These are phyloP conservation scores for Metarhizium robertsii DNA, from an alignment of 2,329 filamentous ascomycete genomes.

Conservation along the genomic window DNA sequence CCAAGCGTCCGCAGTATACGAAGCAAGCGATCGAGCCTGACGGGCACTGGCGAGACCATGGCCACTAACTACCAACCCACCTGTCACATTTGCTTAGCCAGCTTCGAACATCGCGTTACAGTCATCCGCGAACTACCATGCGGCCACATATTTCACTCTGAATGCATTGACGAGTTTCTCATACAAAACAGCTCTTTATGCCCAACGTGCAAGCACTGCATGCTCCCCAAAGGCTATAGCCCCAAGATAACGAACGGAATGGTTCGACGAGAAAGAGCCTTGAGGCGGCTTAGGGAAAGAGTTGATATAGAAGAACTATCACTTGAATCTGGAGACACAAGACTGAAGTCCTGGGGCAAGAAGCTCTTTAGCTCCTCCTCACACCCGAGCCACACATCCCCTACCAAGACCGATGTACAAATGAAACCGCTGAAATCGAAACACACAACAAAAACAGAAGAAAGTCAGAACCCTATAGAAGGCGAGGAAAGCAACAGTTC, in stretches of 20 bases:
- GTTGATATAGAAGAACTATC: constrained; percentile 32
- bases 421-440: constrained; percentile 15
- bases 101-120: constrained; percentile 60
- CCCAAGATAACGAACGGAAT: constrained; percentile 73
- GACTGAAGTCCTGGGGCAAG: constrained; percentile 26
- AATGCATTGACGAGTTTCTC: constrained; percentile 83
- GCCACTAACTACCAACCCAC: constrained; percentile 62
- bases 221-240: constrained; percentile 60
- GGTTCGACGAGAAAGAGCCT: constrained; percentile 69
- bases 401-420: constrained; percentile 13
- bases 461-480: constrained; percentile 1
- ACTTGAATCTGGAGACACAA: constrained; percentile 22
- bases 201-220: constrained; percentile 79
- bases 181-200: constrained; percentile 74
- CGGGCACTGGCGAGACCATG: constrained; percentile 24
- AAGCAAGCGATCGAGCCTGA: constrained; percentile 29
- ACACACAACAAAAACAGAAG: neutral
- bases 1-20: constrained; percentile 19
- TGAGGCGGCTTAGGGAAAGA: constrained; percentile 50
- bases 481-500: neutral
- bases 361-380: constrained; percentile 22
- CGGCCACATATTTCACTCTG: constrained; percentile 85
- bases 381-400: constrained; percentile 8
- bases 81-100: constrained; percentile 84
- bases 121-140: constrained; percentile 81